These are phyloP conservation scores for Akanthomyces uredinophilus DNA, from an alignment of 2,329 filamentous ascomycete species.

Conservation along the genomic window DNA sequence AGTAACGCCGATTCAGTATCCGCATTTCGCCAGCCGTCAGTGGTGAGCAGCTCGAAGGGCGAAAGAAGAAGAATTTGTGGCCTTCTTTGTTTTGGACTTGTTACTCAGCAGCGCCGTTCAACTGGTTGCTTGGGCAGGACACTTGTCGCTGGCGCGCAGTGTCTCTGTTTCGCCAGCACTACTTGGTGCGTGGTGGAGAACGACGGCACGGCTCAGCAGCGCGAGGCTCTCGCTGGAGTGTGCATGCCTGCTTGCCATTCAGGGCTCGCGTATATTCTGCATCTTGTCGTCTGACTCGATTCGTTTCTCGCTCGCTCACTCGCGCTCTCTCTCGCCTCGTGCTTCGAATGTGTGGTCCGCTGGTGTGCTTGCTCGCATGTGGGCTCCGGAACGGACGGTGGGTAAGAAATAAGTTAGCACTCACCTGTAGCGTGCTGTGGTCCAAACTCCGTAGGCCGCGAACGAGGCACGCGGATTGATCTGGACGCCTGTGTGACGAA, in stretches of 20 bases:
- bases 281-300: background rate
- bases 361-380: slow-evolving; percentile 1
- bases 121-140: background rate
- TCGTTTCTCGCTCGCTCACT: background rate
- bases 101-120: background rate
- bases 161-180: background rate
- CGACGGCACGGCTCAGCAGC: background rate
- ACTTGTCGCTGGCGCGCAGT: slow-evolving; percentile 7
- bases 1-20: slow-evolving; percentile 7
- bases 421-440: slow-evolving; percentile 7
- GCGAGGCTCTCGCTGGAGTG: background rate
- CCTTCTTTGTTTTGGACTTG: background rate
- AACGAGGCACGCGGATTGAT: slow-evolving; percentile 1
- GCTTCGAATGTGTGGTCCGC: background rate
- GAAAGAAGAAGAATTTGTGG: background rate
- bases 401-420: slow-evolving; percentile 14
- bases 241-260: background rate
- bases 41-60: background rate
- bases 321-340: background rate
- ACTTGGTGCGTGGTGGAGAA: background rate
- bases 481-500: background rate
- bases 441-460: background rate
- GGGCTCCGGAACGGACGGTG: slow-evolving; percentile 2
- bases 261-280: background rate
- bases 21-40: slow-evolving; percentile 2